These are phyloP conservation scores for Tricholoma matsutake DNA, from an alignment of 768 basidiomycete genomes.

Conservation along the genomic window DNA sequence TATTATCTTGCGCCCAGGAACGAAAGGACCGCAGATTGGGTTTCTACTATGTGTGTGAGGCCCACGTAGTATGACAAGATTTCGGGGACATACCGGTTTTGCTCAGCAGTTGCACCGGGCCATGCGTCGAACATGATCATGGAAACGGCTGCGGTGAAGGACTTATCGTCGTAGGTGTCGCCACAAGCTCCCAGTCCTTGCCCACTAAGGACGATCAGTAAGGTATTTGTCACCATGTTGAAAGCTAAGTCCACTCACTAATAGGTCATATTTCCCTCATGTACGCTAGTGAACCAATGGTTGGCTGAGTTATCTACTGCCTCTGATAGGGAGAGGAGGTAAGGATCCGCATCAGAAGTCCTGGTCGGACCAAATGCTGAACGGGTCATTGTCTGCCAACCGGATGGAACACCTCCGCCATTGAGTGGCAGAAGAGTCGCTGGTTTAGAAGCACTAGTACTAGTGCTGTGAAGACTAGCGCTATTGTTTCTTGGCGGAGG, in stretches of 20 bases:
- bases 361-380: slow-evolving; percentile 20
- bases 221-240: neutral
- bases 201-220: slow-evolving; percentile 15
- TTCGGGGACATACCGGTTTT: slow-evolving; percentile 20
- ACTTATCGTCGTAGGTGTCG: slow-evolving; percentile 28
- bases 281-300: slow-evolving; percentile 17
- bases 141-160: slow-evolving; percentile 29
- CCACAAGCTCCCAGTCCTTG: slow-evolving; percentile 30
- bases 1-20: slow-evolving; percentile 22
- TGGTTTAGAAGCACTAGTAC: neutral
- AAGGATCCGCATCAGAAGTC: slow-evolving; percentile 24
- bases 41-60: slow-evolving; percentile 14
- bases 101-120: slow-evolving; percentile 22
- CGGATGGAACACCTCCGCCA: slow-evolving; percentile 10
- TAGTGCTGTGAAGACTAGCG: neutral
- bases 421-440: neutral
- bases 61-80: neutral
- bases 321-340: slow-evolving; percentile 26
- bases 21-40: slow-evolving; percentile 30
- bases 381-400: slow-evolving; percentile 26
- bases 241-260: slow-evolving; percentile 20
- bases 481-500: neutral
- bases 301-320: slow-evolving; percentile 25
- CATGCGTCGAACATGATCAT: slow-evolving; percentile 24
- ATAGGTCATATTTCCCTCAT: slow-evolving; percentile 29